Percentiles rank a stretch among this genome's conserved stretches.
Evolutionary conservation across 192 early-diverging fungal species (phyloP).

Genomic region (Coemansia sp.): DNA sequence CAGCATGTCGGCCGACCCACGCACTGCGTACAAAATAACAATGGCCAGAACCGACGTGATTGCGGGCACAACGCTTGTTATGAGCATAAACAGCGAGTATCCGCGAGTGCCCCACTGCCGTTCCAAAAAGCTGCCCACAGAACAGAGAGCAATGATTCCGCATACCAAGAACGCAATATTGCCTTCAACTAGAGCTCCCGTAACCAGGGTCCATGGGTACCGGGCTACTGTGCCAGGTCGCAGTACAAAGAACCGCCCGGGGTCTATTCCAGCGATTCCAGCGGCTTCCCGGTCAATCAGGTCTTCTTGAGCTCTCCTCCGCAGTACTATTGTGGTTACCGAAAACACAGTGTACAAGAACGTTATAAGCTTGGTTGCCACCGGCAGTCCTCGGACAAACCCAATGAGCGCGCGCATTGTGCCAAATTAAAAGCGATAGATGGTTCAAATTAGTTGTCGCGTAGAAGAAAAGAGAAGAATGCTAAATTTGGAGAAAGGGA

Average conservation of each 20-base stretch:
- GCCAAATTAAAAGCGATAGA: too few species aligned
- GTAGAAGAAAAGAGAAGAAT: too few species aligned
- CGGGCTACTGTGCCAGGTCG: slow-evolving; percentile 27
- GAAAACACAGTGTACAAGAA: slow-evolving; percentile 22
- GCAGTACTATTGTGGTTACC: slow-evolving; percentile 18
- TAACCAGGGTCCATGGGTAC: slow-evolving; percentile 50
- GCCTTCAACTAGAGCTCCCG: slow-evolving; percentile 36
- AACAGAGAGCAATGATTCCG: slow-evolving; percentile 23
- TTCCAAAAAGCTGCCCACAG: slow-evolving; percentile 77
- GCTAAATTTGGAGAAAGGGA: too few species aligned
- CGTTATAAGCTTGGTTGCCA: slow-evolving; percentile 30
- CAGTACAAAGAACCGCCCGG: slow-evolving; percentile 39
- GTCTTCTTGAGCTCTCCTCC: not conserved
- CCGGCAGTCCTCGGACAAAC: slow-evolving; percentile 28
- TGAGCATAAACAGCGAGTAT: slow-evolving; percentile 64
- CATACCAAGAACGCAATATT: slow-evolving; percentile 24
- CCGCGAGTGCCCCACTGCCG: slow-evolving; percentile 76
- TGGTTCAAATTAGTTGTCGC: too few species aligned
- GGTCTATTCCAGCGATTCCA: slow-evolving; percentile 17
- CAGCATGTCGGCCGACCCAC: slow-evolving; percentile 11
- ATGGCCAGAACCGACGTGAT: slow-evolving; percentile 39
- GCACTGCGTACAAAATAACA: slow-evolving; percentile 16
- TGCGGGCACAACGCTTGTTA: slow-evolving; percentile 50
- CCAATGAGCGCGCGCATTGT: slow-evolving; percentile 30
- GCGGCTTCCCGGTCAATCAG: slow-evolving; percentile 6